Conservation (phyloP, 352 stramenopile genomes). For the Globisporangium viniferum region DNA sequence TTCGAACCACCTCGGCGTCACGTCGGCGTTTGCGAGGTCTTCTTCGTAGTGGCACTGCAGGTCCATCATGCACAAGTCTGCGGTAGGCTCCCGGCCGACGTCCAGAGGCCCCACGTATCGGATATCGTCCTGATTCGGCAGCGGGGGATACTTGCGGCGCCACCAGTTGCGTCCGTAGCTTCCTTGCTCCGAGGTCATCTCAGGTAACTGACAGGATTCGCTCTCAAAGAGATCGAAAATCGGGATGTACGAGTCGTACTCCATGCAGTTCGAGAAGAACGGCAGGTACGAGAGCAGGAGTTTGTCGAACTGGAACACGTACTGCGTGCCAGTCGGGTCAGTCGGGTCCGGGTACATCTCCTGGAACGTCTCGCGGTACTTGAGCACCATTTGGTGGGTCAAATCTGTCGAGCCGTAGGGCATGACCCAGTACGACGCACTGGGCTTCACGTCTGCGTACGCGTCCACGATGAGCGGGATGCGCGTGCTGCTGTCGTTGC, state of each 20-base stretch:
- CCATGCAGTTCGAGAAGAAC: slow-evolving; percentile 95
- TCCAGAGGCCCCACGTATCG: slow-evolving; percentile 85
- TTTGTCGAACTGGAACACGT: slow-evolving; percentile 75
- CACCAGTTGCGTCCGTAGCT: slow-evolving; percentile 67
- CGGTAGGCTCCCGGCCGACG: slow-evolving; percentile 83
- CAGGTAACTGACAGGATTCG: slow-evolving; percentile 88
- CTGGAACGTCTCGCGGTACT: slow-evolving; percentile 96
- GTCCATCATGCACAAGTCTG: slow-evolving; percentile 89
- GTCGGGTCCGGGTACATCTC: slow-evolving; percentile 74
- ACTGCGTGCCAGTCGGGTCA: slow-evolving; percentile 39
- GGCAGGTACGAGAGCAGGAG: slow-evolving; percentile 93
- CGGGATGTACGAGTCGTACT: slow-evolving; percentile 95
- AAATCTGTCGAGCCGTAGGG: slow-evolving; percentile 61
- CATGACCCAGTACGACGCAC: slow-evolving; percentile 66
- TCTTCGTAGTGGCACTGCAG: slow-evolving; percentile 94
- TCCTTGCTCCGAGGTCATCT: slow-evolving; percentile 64
- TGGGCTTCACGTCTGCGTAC: slow-evolving; percentile 48
- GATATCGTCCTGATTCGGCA: slow-evolving; percentile 96
- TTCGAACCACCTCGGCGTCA: slow-evolving; percentile 96
- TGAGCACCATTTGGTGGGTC: slow-evolving; percentile 87
- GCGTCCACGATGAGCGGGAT: slow-evolving; percentile 80
- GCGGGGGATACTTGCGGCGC: slow-evolving; percentile 64
- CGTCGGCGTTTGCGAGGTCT: slow-evolving; percentile 80
- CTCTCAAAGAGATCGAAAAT: slow-evolving; percentile 92
- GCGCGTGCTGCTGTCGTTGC: slow-evolving; percentile 44